phyloP scores from a whole-genome alignment of 2,329 filamentous ascomycete species.

The Ceratocystis harringtonii region DNA sequence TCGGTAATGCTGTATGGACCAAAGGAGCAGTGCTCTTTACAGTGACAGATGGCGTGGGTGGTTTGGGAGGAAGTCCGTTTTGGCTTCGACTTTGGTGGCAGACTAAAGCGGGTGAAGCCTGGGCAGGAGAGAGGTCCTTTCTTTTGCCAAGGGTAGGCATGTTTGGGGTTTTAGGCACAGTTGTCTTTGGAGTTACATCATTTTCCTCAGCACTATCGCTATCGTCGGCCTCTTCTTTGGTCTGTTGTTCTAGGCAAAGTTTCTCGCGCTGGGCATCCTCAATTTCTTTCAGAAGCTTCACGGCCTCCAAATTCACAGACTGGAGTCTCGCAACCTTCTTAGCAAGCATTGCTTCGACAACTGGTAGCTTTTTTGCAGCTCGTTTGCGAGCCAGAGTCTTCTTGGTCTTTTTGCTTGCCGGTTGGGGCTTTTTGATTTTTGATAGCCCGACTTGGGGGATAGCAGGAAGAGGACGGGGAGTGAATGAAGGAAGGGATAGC shows the following conservation, averaged over 20 bases:
- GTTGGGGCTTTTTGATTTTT: neutral
- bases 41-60: neutral
- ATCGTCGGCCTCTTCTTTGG: no score
- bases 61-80: neutral
- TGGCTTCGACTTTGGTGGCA: neutral
- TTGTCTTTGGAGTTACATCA: neutral
- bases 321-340: constrained; percentile 17
- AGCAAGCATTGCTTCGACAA: constrained; percentile 24
- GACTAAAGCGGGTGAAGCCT: neutral
- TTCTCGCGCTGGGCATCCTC: constrained; percentile 10
- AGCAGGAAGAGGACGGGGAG: neutral
- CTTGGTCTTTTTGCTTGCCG: neutral
- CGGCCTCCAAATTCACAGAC: constrained; percentile 10
- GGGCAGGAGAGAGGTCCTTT: neutral
- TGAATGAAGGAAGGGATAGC: neutral
- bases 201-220: neutral
- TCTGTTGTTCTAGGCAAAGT: constrained; percentile 1
- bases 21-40: neutral
- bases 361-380: constrained; percentile 24
- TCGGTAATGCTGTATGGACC: no score
- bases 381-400: neutral
- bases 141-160: neutral
- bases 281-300: constrained; percentile 15
- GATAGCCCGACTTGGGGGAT: neutral
- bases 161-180: neutral